These are phyloP conservation scores for Rhipidocladum racemiflorum DNA, from an alignment of 176 grass and related monocot species.

Conservation along the genomic window DNA sequence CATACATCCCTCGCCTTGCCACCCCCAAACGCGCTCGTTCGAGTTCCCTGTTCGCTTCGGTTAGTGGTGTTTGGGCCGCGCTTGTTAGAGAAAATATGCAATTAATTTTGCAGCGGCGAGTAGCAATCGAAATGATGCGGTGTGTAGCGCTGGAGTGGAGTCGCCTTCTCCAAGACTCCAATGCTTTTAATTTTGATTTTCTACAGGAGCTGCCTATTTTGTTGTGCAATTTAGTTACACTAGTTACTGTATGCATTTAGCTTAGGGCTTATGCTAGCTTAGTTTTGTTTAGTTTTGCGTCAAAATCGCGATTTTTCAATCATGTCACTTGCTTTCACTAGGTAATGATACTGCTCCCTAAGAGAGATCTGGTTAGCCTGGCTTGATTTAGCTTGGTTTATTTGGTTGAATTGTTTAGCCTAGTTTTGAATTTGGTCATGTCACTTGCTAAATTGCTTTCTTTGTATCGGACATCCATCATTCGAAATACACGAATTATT, in stretches of 20 bases:
- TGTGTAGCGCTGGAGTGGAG: not conserved
- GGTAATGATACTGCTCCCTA: not conserved
- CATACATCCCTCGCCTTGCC: not conserved
- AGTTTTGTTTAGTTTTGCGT: not conserved
- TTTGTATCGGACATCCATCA: not conserved
- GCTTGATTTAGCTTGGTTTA: not conserved
- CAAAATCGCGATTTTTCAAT: not conserved
- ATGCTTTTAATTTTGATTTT: not conserved
- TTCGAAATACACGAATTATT: not conserved
- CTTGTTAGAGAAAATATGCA: not conserved
- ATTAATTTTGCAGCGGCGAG: not conserved
- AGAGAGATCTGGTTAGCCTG: slow-evolving; percentile 5
- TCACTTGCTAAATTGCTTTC: not conserved
- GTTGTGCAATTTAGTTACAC: not conserved
- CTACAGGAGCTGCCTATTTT: not conserved
- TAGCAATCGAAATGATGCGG: not conserved
- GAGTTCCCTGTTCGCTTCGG: not conserved
- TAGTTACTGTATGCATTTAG: not conserved
- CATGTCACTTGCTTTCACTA: not conserved
- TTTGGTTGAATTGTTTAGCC: not conserved
- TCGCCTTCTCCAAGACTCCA: not conserved
- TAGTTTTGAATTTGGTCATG: not conserved
- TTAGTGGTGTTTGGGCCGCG: not conserved
- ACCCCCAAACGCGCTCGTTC: not conserved
- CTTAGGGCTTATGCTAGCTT: not conserved